phyloP scores from a whole-genome alignment of 768 basidiomycete species.

The Calocera viscosa region DNA sequence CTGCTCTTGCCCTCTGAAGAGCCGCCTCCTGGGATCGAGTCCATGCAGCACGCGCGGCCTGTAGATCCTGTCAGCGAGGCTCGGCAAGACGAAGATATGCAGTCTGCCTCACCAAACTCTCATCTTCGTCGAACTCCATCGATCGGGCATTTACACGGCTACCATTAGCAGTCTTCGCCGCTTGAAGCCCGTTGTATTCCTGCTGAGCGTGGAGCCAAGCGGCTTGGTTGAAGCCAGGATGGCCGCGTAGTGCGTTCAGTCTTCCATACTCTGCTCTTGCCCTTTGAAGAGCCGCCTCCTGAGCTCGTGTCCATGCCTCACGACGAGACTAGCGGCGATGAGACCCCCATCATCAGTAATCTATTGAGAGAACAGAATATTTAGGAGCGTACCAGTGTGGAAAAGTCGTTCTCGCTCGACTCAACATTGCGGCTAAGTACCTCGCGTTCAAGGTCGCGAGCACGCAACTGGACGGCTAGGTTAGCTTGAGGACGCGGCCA shows the following conservation, averaged over 20 bases:
- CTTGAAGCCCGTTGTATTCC: neutral
- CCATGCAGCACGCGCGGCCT: neutral
- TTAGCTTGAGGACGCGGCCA: neutral
- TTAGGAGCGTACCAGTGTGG: neutral
- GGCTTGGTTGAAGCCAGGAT: neutral
- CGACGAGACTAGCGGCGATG: neutral
- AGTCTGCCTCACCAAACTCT: neutral
- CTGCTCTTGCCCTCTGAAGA: neutral
- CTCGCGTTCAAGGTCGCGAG: neutral
- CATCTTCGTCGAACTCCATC: neutral
- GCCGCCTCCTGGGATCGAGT: neutral
- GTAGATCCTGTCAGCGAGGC: neutral
- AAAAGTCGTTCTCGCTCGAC: neutral
- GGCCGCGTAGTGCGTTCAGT: neutral
- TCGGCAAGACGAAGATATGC: too few species aligned
- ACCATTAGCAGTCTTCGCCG: neutral
- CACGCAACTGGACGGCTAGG: neutral
- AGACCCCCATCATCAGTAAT: too few species aligned
- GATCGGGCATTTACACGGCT: neutral
- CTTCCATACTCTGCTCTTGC: neutral
- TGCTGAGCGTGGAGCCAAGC: neutral
- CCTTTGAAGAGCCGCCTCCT: neutral
- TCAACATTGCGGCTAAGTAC: neutral
- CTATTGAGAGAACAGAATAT: too few species aligned
- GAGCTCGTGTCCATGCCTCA: neutral